Conservation (phyloP, 495 filamentous ascomycete genomes). For the Annulohypoxylon nitens region DNA sequence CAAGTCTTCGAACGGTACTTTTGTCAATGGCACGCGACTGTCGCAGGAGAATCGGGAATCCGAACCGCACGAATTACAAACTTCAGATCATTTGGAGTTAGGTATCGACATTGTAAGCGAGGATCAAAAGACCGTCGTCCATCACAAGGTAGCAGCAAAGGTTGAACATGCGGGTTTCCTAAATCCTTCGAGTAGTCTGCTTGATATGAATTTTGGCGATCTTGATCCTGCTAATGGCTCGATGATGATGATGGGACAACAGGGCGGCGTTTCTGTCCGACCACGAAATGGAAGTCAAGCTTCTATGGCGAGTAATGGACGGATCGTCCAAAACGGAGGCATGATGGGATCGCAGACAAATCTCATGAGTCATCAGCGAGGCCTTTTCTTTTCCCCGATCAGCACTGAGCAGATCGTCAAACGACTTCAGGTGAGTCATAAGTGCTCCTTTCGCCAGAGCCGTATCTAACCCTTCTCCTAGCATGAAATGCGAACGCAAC, state of each 20-base stretch:
- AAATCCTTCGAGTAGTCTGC: constrained; percentile 73
- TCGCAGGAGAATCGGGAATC: constrained; percentile 95
- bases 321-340: constrained; percentile 58
- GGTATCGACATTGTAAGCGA: constrained; percentile 99
- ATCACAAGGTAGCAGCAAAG: constrained; percentile 96
- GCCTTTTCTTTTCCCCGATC: constrained; percentile 85
- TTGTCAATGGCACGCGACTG: constrained; percentile 91
- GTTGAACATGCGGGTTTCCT: constrained; percentile 92
- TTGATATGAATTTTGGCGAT: constrained; percentile 92
- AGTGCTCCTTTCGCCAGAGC: constrained; percentile 7
- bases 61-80: constrained; percentile 90
- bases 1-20: constrained; percentile 98
- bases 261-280: constrained; percentile 65
- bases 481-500: constrained; percentile 89
- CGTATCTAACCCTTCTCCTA: constrained; percentile 53
- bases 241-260: constrained; percentile 69
- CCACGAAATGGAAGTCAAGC: constrained; percentile 80
- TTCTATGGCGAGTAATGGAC: constrained; percentile 70
- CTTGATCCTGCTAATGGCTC: constrained; percentile 79
- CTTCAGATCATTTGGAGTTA: constrained; percentile 88
- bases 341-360: constrained; percentile 70
- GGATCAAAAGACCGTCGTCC: constrained; percentile 96
- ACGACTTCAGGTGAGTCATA: constrained; percentile 81
- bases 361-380: constrained; percentile 56
- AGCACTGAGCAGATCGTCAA: constrained; percentile 97